These are phyloP conservation scores for Fusarium veterinarium DNA, from an alignment of 2,329 filamentous ascomycete genomes.

Conservation along the genomic window DNA sequence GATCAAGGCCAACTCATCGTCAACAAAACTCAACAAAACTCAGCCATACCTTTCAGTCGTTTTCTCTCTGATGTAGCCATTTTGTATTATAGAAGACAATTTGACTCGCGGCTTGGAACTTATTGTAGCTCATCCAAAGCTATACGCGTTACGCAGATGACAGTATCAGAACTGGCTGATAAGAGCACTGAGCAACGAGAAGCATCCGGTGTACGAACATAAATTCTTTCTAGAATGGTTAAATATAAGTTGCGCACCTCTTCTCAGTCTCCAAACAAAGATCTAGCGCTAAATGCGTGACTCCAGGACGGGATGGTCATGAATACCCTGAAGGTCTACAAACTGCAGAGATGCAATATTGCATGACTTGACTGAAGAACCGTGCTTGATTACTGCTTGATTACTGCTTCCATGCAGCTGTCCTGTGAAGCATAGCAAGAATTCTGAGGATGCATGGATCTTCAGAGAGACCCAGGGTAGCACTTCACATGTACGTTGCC, in stretches of 20 bases:
- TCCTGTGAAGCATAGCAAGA: neutral
- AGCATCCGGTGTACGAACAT: neutral
- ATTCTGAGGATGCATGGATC: neutral
- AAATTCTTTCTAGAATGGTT: neutral
- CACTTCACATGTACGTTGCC: neutral
- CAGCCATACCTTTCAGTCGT: neutral
- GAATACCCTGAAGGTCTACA: too few species aligned
- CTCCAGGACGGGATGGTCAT: neutral
- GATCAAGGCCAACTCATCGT: neutral
- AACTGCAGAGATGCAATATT: neutral
- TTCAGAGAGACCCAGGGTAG: neutral
- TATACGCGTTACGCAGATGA: too few species aligned
- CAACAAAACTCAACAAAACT: too few species aligned
- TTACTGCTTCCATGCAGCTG: neutral
- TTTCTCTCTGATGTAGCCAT: neutral
- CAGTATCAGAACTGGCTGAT: neutral
- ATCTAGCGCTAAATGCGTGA: neutral
- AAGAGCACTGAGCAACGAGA: neutral
- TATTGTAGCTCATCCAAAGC: neutral
- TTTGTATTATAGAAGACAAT: rapidly evolving
- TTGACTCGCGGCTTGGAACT: neutral
- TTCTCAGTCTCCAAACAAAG: neutral
- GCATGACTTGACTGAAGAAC: too few species aligned
- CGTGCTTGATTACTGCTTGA: neutral
- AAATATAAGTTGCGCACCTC: too few species aligned